phyloP scores from a whole-genome alignment of 805 yeast species.

The Crinitomyces ghanaensis region DNA sequence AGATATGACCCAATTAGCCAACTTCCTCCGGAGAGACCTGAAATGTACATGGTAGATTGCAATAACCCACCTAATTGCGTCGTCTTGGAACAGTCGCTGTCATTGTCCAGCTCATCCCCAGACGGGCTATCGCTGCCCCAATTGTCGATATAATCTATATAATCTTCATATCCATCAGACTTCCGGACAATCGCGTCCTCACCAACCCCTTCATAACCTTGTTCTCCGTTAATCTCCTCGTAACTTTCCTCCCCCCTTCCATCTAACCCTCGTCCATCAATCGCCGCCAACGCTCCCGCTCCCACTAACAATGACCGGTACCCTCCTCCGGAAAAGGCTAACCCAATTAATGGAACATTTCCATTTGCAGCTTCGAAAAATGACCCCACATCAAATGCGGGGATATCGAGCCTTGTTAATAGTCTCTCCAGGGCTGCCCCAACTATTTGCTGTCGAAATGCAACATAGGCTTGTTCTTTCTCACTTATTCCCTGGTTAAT shows the following conservation, averaged over 20 bases:
- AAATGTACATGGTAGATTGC: conserved; percentile 53
- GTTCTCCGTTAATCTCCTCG: conserved; percentile 2
- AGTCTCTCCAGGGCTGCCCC: conserved; percentile 29
- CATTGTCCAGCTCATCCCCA: not conserved
- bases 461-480: conserved; percentile 18
- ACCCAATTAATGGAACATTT: conserved; percentile 19
- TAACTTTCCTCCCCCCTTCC: conserved; percentile 16
- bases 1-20: conserved; percentile 69
- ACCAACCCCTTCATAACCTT: not conserved
- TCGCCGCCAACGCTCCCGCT: conserved; percentile 72
- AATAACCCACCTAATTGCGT: conserved; percentile 54
- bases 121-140: not conserved
- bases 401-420: conserved; percentile 33
- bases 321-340: conserved; percentile 80
- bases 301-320: conserved; percentile 77
- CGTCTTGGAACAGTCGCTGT: not conserved
- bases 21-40: conserved; percentile 75
- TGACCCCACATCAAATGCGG: conserved; percentile 36
- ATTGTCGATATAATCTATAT: no score
- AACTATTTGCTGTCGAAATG: conserved; percentile 9
- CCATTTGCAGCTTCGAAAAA: conserved; percentile 12
- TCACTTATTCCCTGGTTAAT: conserved; percentile 2
- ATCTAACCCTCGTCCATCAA: conserved; percentile 43
- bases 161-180: no score
- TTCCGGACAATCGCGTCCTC: no score